Evolutionary conservation across 2,329 filamentous ascomycete species (phyloP), one percentile per base, ranked within the genome.

Genomic region (Harringtonia aguacate): DNA sequence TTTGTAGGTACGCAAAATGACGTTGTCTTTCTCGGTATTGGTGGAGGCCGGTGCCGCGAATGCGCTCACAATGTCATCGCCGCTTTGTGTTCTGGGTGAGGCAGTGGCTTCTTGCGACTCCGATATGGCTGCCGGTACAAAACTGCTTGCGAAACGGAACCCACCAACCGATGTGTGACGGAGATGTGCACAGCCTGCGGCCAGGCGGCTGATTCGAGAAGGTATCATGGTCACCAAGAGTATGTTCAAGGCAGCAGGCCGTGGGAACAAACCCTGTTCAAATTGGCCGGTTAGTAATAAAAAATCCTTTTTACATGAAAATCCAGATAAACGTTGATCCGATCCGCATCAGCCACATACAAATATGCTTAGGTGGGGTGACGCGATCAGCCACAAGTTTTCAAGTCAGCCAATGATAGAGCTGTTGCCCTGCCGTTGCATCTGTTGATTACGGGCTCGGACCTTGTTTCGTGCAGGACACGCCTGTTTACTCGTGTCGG

Each of bases 1-100:
- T 62, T 86, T 97, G 65, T 95, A 98, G 43, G 85, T 92, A 55
- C 86, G 81, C 62, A 97, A 61, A 36, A 72, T 65, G 15, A 67
- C 63, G 15, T 67, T 59, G 34, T 68, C 56, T 35, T 60, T 58
- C 18, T 60, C 54, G 46, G 31, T 10, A 1, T 17, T 33, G 7
- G 41, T 36, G 7, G 34, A n/a, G 8, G 21, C 34, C 7, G 39
- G 30, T 10, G 14, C 27, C 4, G 44, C 36, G 24, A 40, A 39
- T 5, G 42, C 27, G 30, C 37, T 42, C 13, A 29, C 18, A 13
- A 41, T 18, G 5, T 29, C 38, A 15, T 21, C 37, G 24, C 20
- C 10, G 34, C 17, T 30, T 9, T 21, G 12, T 14, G 17, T 7
- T 20, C 15, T 17, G 41, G 14, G 30, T 24, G 21, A 20, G 6